A percentile compares a stretch with the other conserved stretches of the same genome.
These are phyloP conservation scores for Conticribra guillardii DNA, from an alignment of 108 stramenopile genomes.

Conservation along the genomic window DNA sequence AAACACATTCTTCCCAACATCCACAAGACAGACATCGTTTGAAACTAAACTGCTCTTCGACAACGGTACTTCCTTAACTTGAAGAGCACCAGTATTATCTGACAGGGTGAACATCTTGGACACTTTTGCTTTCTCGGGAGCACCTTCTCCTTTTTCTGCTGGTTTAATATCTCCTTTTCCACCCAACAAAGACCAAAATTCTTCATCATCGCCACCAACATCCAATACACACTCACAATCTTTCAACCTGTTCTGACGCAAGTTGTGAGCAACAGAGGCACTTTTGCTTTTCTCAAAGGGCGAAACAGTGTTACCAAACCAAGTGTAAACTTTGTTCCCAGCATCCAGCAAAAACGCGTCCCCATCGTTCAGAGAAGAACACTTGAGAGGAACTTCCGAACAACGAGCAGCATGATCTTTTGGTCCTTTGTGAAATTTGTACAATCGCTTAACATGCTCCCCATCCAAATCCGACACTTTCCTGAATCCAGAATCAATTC, in stretches of 20 bases:
- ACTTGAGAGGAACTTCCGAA: constrained; percentile 64
- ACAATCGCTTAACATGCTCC: constrained; percentile 61
- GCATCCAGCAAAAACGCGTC: constrained; percentile 91
- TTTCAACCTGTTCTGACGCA: constrained; percentile 67
- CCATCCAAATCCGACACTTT: constrained; percentile 64
- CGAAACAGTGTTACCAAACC: constrained; percentile 65
- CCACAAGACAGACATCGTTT: constrained; percentile 76
- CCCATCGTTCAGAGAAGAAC: constrained; percentile 75
- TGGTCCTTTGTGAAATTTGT: constrained; percentile 63
- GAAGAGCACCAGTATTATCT: constrained; percentile 51
- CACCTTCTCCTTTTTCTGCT: constrained; percentile 47
- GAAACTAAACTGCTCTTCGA: constrained; percentile 55
- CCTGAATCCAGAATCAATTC: constrained; percentile 87
- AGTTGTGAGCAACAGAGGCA: constrained; percentile 53
- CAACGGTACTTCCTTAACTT: constrained; percentile 56
- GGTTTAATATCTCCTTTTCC: constrained; percentile 60
- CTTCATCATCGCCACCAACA: constrained; percentile 59
- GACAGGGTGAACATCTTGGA: constrained; percentile 53
- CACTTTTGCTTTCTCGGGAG: constrained; percentile 34
- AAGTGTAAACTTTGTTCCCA: constrained; percentile 81
- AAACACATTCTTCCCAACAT: constrained; percentile 72
- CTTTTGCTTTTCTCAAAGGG: constrained; percentile 78
- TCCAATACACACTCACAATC: constrained; percentile 51
- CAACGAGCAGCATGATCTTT: constrained; percentile 58
- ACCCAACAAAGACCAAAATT: constrained; percentile 87